Evolutionary conservation across 2,329 filamentous ascomycete species (phyloP).

Genomic region (Trichoderma koningii): DNA sequence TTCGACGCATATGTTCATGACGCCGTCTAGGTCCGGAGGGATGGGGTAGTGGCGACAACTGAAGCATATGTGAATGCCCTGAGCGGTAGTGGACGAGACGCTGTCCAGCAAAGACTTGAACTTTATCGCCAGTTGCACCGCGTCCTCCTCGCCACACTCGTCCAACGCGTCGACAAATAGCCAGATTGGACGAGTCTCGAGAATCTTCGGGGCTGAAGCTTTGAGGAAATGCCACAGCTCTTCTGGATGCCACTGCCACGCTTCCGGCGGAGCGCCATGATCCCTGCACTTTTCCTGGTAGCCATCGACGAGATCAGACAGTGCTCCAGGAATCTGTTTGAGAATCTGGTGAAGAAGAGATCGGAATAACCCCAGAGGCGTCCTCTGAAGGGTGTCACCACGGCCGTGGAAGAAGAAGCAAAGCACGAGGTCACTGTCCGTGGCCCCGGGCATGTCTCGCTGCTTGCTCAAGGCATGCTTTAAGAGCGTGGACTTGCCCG

Average conservation of each 20-base stretch:
- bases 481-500: slow-evolving; percentile 46
- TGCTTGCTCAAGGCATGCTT: slow-evolving; percentile 38
- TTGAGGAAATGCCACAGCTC: slow-evolving; percentile 33
- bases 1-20: slow-evolving; percentile 37
- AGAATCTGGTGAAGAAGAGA: slow-evolving; percentile 42
- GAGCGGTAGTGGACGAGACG: neutral
- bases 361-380: slow-evolving; percentile 40
- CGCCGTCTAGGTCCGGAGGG: slow-evolving; percentile 28
- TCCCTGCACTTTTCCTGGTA: slow-evolving; percentile 28
- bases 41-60: slow-evolving; percentile 40
- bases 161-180: slow-evolving; percentile 43
- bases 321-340: slow-evolving; percentile 31
- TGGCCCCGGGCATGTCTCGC: neutral
- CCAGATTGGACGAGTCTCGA: slow-evolving; percentile 31
- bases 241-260: slow-evolving; percentile 36
- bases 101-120: slow-evolving; percentile 29
- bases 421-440: slow-evolving; percentile 30
- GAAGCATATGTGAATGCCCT: slow-evolving; percentile 37
- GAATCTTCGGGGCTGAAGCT: slow-evolving; percentile 30
- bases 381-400: slow-evolving; percentile 39
- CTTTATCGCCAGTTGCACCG: slow-evolving; percentile 28
- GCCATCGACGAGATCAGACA: slow-evolving; percentile 29
- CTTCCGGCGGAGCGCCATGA: slow-evolving; percentile 27
- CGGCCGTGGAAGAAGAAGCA: slow-evolving; percentile 44
- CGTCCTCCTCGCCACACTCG: slow-evolving; percentile 37